Base-by-base conservation (phyloP, 352 stramenopile genomes). In the Phytophthora hibernalis region DNA sequence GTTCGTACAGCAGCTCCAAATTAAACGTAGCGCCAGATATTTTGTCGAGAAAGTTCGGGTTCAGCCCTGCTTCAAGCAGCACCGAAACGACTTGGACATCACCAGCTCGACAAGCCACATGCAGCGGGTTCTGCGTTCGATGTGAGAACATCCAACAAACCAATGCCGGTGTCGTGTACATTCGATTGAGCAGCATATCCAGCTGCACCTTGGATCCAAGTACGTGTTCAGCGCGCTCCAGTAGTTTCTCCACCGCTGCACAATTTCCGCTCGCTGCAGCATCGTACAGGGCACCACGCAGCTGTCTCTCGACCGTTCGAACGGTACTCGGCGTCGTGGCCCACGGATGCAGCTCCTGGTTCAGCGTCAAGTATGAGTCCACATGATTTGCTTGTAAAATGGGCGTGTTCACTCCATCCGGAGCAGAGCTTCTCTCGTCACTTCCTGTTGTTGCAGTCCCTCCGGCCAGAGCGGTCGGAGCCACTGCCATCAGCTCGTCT, bases 41-140 rank as follows among this genome's bases (percentile, higher is more conserved):
- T 73, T 93, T 93, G 70, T 95, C 87, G 22, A 93, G 69, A 40
- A 86, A 85, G 45, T 95, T 92, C 1, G 87, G 74, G 51, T 89
- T 87, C 30, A 95, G 51, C 1, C 83, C 83, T 6, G 80, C 79
- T 12, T 87, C 67, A 8, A 91, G 71, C 21, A 95, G 62, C 42
- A 86, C 52, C 28, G 83, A 64, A 0, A 89, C 74, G 56, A 91
- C 85, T 30, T 58, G 61, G 15, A 86, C 70, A 63, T 95, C 83
- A 18, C 84, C 84, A 1, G 77, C 61, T 16, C 80, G 78, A 49
- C 84, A 91, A 20, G 85, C 87, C 2, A 89, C 79, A 44, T 93
- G 85, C 42, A 95, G 70, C 7, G 87, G 87, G 33, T 95, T 95
- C 44, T 77, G 70, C 13, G 82, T 87, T 15, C 76, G 80, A 61